These are phyloP conservation scores for Cucurbita ficifolia DNA, from an alignment of 306 rosid genomes.

Conservation along the genomic window DNA sequence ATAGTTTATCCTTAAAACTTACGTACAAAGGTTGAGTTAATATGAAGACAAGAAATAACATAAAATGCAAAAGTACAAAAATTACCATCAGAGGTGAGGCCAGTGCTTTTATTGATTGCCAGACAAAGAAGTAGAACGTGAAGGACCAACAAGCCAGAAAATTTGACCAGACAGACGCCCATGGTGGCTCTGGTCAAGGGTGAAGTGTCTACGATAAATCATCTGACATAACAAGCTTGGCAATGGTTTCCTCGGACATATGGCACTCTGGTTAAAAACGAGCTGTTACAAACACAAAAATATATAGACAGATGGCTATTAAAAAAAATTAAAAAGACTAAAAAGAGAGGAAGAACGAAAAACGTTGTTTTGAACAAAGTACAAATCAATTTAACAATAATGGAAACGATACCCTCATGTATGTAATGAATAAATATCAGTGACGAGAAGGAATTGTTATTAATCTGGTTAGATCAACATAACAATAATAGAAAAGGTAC, in stretches of 20 bases:
- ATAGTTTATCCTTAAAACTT: background rate
- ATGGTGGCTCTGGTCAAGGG: constrained; percentile 60
- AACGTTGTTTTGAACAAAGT: background rate
- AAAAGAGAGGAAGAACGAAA: background rate
- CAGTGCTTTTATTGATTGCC: constrained; percentile 21
- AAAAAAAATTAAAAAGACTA: background rate
- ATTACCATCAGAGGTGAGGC: constrained; percentile 75
- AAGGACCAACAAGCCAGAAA: constrained; percentile 62
- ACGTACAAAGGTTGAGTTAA: background rate
- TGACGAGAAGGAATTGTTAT: background rate
- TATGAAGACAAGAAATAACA: background rate
- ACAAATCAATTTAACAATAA: background rate
- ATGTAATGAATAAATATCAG: background rate
- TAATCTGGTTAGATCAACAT: background rate
- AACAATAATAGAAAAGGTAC: background rate
- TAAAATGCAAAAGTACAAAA: constrained; percentile 6
- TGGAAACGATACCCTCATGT: background rate
- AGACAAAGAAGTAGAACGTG: constrained; percentile 28
- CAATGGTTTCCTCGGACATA: constrained; percentile 37
- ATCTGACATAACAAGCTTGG: constrained; percentile 39
- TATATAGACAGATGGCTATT: background rate
- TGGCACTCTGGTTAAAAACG: constrained; percentile 21
- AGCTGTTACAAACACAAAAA: constrained; percentile 10
- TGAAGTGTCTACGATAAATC: constrained; percentile 39
- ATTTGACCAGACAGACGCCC: constrained; percentile 64